Conservation (phyloP, 495 filamentous ascomycete species). For the Penicillium goetzii region DNA sequence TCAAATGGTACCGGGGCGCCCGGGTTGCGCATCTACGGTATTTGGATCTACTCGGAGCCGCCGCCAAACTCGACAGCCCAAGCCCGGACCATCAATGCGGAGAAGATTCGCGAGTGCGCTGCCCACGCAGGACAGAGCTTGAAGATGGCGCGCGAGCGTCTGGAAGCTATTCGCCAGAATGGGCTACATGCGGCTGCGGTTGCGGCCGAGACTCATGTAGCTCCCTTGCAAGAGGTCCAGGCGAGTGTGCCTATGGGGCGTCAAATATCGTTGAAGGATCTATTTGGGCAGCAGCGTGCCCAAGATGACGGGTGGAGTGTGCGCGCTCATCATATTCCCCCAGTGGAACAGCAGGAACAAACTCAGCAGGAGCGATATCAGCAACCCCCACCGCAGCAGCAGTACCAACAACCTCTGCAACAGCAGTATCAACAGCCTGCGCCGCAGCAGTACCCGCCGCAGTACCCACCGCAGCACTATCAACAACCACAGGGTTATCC, state of each 20-base stretch:
- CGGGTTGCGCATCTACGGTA: constrained; percentile 53
- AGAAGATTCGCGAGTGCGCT: constrained; percentile 59
- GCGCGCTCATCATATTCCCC: constrained; percentile 41
- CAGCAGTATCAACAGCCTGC: constrained; percentile 19
- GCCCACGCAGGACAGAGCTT: constrained; percentile 51
- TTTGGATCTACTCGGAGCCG: constrained; percentile 68
- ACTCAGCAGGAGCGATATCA: constrained; percentile 9
- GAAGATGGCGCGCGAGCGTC: constrained; percentile 45
- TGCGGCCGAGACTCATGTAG: constrained; percentile 31
- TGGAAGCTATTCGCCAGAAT: constrained; percentile 46
- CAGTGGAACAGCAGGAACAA: constrained; percentile 15
- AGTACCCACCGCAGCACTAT: constrained; percentile 8
- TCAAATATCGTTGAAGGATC: constrained; percentile 56
- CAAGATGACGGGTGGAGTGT: constrained; percentile 57
- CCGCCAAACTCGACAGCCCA: constrained; percentile 58
- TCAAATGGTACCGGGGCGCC: constrained; percentile 15
- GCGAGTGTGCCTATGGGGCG: constrained; percentile 53
- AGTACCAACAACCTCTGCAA: background rate
- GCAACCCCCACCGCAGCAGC: constrained; percentile 17
- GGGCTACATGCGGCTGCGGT: constrained; percentile 43
- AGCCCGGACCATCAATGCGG: constrained; percentile 52
- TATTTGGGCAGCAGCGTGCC: constrained; percentile 59
- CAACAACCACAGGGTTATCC: constrained; percentile 20
- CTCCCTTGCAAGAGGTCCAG: constrained; percentile 40
- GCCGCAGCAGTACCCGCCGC: constrained; percentile 3